These are phyloP conservation scores for Podospora conica DNA, from an alignment of 495 filamentous ascomycete species.

Conservation along the genomic window DNA sequence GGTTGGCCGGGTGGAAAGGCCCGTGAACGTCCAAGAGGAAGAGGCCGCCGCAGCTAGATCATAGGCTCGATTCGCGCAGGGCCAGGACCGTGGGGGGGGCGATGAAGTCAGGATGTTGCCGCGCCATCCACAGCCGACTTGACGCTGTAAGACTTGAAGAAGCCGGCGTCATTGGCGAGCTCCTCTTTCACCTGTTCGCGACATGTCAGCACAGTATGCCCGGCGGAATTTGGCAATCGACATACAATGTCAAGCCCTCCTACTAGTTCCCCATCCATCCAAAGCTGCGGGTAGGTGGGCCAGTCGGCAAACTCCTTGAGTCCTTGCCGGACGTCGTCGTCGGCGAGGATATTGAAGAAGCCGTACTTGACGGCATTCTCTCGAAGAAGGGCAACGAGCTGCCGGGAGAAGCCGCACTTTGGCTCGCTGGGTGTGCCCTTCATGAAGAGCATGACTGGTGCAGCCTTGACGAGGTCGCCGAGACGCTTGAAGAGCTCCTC, in stretches of 20 bases:
- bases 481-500: conserved; percentile 76
- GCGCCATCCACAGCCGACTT: conserved; percentile 34
- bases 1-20: background rate
- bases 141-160: conserved; percentile 63
- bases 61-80: background rate
- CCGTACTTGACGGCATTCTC: conserved; percentile 90
- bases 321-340: conserved; percentile 94
- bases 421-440: conserved; percentile 85
- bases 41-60: background rate
- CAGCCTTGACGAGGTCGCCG: conserved; percentile 77
- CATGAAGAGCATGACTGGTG: conserved; percentile 97
- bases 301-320: conserved; percentile 93
- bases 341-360: conserved; percentile 97
- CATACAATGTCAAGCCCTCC: conserved; percentile 94
- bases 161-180: conserved; percentile 49
- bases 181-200: conserved; percentile 34
- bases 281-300: conserved; percentile 94
- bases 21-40: background rate
- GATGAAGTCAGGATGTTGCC: conserved; percentile 22
- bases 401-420: conserved; percentile 91
- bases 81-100: background rate
- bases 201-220: conserved; percentile 16
- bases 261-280: conserved; percentile 75
- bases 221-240: conserved; percentile 19
- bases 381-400: conserved; percentile 76